Conservation (phyloP, 345 rosid species). For the Lepidium aucheri region DNA sequence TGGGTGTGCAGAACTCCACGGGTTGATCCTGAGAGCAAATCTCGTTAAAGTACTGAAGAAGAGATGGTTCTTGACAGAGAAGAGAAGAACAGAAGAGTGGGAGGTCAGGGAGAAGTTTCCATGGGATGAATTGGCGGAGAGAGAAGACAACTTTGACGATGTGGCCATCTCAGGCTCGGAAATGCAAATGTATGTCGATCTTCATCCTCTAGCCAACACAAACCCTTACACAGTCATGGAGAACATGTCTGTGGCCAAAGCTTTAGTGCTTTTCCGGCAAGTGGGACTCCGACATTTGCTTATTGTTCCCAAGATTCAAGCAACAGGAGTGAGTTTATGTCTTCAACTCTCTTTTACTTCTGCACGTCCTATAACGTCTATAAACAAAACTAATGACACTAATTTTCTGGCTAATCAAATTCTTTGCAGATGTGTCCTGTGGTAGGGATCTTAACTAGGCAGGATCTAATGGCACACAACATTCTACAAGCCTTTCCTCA, state of each 20-base stretch:
- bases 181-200: conserved; percentile 81
- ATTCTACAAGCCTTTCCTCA: conserved; percentile 68
- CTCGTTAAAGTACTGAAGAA: conserved; percentile 58
- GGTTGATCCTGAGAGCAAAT: conserved; percentile 80
- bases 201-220: conserved; percentile 86
- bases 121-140: conserved; percentile 76
- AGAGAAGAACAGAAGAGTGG: conserved; percentile 77
- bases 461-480: conserved; percentile 68
- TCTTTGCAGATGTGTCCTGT: conserved; percentile 55
- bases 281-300: conserved; percentile 78
- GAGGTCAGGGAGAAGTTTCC: conserved; percentile 69
- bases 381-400: background rate
- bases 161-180: conserved; percentile 59
- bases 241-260: conserved; percentile 89
- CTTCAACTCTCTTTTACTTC: background rate
- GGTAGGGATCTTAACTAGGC: conserved; percentile 74
- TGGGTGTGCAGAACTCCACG: conserved; percentile 49
- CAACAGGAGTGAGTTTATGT: conserved; percentile 52
- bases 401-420: background rate
- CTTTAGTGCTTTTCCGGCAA: conserved; percentile 73
- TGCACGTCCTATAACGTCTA: background rate
- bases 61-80: conserved; percentile 76
- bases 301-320: conserved; percentile 66
- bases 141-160: conserved; percentile 56
- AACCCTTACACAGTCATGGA: conserved; percentile 84